Percentiles rank a stretch among this genome's conserved stretches.
Evolutionary conservation across 768 basidiomycete species (phyloP).

Genomic region (Russula brevipes): DNA sequence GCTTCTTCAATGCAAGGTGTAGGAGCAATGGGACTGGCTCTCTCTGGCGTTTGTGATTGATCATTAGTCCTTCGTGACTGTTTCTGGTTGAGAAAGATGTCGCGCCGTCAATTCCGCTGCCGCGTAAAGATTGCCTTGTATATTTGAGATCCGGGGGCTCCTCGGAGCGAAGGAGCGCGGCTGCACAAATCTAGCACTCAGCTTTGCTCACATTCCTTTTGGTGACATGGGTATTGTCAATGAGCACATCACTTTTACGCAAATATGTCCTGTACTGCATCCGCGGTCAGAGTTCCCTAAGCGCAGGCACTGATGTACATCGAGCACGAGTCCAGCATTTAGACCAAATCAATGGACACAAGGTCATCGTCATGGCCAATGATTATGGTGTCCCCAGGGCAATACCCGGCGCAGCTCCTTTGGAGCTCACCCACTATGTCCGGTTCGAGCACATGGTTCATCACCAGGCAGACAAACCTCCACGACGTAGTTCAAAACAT

Average conservation of each 20-base stretch:
- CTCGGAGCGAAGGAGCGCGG: background rate
- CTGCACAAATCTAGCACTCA: background rate
- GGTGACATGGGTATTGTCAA: background rate
- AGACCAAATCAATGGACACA: background rate
- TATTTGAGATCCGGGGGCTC: background rate
- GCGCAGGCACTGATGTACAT: background rate
- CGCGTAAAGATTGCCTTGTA: conserved; percentile 3
- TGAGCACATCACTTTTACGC: background rate
- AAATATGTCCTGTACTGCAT: conserved; percentile 2
- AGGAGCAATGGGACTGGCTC: background rate
- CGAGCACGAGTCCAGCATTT: background rate
- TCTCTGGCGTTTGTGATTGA: background rate
- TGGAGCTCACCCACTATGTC: background rate
- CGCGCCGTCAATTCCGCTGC: background rate
- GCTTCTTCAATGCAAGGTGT: background rate
- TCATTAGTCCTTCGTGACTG: background rate
- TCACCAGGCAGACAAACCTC: background rate
- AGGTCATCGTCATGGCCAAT: conserved; percentile 17
- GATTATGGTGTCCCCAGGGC: conserved; percentile 3
- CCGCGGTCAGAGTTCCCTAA: conserved; percentile 6
- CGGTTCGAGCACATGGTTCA: background rate
- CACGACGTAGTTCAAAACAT: conserved; percentile 8
- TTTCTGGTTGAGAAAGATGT: background rate
- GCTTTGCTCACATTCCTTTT: background rate
- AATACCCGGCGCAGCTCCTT: background rate